phyloP scores from a whole-genome alignment of 805 yeast species.

The Yarrowia osloensis region DNA sequence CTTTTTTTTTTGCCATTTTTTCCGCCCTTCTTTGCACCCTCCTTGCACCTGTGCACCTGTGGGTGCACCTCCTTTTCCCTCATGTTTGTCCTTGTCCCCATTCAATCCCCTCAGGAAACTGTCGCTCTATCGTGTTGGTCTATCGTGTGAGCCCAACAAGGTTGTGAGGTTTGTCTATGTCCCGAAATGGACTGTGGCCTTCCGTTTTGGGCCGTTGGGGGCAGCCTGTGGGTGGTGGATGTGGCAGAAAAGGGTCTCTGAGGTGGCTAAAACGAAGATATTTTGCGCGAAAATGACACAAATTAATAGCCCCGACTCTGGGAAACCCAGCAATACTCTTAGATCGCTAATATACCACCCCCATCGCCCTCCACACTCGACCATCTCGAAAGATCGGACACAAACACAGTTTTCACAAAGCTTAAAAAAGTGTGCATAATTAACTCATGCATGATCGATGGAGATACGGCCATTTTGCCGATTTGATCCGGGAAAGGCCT shows the following conservation, averaged over 20 bases:
- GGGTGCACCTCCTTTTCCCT: too few relatives aligned
- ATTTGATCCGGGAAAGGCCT: conserved; percentile 20
- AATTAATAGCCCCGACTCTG: too few relatives aligned
- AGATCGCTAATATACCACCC: too few relatives aligned
- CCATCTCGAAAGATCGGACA: too few relatives aligned
- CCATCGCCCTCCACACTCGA: too few relatives aligned
- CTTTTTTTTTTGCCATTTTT: too few relatives aligned
- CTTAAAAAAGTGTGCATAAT: not conserved
- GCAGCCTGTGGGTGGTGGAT: too few relatives aligned
- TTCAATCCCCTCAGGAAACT: not conserved
- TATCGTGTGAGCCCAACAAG: not conserved
- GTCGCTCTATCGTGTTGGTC: conserved; percentile 3
- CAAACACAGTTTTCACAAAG: not conserved
- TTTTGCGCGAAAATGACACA: too few relatives aligned
- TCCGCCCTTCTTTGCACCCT: not conserved
- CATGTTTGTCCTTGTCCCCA: not conserved
- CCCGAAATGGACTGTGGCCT: not conserved
- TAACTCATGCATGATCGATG: conserved; percentile 26
- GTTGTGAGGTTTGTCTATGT: not conserved
- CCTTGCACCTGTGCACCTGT: too few relatives aligned
- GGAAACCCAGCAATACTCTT: too few relatives aligned
- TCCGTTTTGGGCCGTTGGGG: not conserved
- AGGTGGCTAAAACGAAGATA: too few relatives aligned
- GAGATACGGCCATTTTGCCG: conserved; percentile 16
- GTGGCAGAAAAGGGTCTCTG: too few relatives aligned